phyloP scores from a whole-genome alignment of 345 rosid species.

The Pistacia integerrima region DNA sequence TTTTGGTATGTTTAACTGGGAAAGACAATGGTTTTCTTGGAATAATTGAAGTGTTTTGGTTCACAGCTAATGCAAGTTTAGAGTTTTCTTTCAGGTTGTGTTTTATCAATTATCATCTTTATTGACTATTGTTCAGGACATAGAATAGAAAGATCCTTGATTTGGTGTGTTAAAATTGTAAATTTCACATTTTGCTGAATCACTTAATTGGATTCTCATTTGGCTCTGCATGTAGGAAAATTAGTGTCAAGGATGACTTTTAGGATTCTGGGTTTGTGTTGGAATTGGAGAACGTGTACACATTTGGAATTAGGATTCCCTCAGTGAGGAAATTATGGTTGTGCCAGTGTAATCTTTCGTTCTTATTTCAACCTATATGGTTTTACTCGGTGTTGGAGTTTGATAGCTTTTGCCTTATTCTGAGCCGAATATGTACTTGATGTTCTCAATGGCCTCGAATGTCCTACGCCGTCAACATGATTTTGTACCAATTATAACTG shows the following conservation, averaged over 20 bases:
- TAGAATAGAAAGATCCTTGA: background rate
- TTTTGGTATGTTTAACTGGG: background rate
- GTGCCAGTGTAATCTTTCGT: background rate
- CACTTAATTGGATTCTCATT: background rate
- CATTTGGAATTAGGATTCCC: background rate
- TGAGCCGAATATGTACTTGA: background rate
- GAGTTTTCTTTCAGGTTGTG: background rate
- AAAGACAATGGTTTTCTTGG: background rate
- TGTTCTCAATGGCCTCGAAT: background rate
- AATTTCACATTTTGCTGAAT: background rate
- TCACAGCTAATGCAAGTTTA: background rate
- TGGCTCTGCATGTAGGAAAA: background rate
- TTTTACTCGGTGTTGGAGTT: background rate
- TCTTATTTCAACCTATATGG: background rate
- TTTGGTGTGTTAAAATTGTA: background rate
- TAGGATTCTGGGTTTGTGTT: slow-evolving; percentile 1
- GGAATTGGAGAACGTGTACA: background rate
- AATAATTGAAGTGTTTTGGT: background rate
- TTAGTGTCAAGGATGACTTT: background rate
- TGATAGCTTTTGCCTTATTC: background rate
- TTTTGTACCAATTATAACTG: background rate
- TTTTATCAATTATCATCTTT: background rate
- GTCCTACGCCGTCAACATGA: background rate
- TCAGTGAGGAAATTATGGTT: background rate
- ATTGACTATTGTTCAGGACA: background rate